phyloP scores from a whole-genome alignment of 2,329 filamentous ascomycete species.

The Aureobasidium namibiae region DNA sequence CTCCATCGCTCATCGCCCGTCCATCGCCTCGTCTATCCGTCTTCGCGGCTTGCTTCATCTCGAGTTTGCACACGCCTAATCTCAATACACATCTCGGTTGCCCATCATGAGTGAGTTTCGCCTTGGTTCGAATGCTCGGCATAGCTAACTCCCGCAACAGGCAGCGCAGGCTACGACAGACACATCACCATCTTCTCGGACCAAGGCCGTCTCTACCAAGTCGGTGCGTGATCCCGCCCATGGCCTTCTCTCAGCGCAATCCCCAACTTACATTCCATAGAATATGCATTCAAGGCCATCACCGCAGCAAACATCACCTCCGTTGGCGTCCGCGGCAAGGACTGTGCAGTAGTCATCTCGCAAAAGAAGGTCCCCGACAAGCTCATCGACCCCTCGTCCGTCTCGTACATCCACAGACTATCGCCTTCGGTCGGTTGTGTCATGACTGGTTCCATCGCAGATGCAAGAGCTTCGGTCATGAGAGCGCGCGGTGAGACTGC shows the following conservation, averaged over 20 bases:
- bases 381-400: slow-evolving; percentile 93
- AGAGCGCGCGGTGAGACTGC: slow-evolving; percentile 91
- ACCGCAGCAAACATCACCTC: slow-evolving; percentile 99
- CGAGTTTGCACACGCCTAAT: neutral
- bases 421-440: slow-evolving; percentile 95
- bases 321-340: slow-evolving; percentile 88
- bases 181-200: slow-evolving; percentile 99
- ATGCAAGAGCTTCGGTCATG: slow-evolving; percentile 87
- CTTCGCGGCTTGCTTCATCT: neutral
- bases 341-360: slow-evolving; percentile 92
- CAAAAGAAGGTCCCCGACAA: slow-evolving; percentile 99
- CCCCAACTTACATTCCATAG: slow-evolving; percentile 40
- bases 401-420: slow-evolving; percentile 95
- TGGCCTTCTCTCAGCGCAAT: neutral
- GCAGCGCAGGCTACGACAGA: slow-evolving; percentile 87
- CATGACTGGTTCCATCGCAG: slow-evolving; percentile 97
- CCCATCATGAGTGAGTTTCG: slow-evolving; percentile 11
- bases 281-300: slow-evolving; percentile 99
- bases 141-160: slow-evolving; percentile 34
- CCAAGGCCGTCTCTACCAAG: slow-evolving; percentile 97
- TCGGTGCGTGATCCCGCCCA: slow-evolving; percentile 59
- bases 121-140: neutral
- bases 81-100: neutral
- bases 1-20: neutral
- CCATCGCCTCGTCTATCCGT: neutral